phyloP scores from a whole-genome alignment of 2,329 filamentous ascomycete species.

The Nemania sp. region DNA sequence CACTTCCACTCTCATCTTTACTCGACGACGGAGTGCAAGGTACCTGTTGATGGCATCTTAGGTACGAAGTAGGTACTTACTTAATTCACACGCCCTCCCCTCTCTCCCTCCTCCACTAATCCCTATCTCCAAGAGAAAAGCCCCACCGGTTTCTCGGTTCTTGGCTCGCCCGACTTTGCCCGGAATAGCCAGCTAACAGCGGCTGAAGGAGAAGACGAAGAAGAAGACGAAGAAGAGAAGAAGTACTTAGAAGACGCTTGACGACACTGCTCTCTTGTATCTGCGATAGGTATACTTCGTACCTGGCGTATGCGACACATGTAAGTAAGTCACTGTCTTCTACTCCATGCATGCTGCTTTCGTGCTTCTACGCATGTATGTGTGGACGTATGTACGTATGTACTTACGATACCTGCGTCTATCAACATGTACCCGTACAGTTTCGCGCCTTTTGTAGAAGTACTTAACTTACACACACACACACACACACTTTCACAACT shows the following conservation, averaged over 20 bases:
- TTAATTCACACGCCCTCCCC: too few relatives aligned
- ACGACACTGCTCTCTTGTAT: background rate
- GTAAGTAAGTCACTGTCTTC: too few relatives aligned
- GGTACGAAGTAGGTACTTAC: too few relatives aligned
- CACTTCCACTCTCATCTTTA: background rate
- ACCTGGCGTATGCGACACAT: background rate
- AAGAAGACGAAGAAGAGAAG: background rate
- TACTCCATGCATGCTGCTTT: background rate
- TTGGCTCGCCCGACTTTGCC: background rate
- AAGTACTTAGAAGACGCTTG: background rate
- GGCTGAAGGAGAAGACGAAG: background rate
- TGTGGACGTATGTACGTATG: too few relatives aligned
- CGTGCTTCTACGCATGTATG: too few relatives aligned
- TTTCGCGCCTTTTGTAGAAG: background rate
- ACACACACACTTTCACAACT: background rate
- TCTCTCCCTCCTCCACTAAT: too few relatives aligned
- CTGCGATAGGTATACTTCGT: background rate
- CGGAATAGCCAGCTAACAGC: background rate
- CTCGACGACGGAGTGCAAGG: too few relatives aligned
- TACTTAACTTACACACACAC: too few relatives aligned
- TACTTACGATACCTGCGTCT: too few relatives aligned
- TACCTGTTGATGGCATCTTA: too few relatives aligned
- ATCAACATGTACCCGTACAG: too few relatives aligned
- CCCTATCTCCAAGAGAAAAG: background rate
- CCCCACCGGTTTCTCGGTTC: background rate